Conservation (phyloP, 2,329 filamentous ascomycete genomes). For the Cladosporium colombiae region DNA sequence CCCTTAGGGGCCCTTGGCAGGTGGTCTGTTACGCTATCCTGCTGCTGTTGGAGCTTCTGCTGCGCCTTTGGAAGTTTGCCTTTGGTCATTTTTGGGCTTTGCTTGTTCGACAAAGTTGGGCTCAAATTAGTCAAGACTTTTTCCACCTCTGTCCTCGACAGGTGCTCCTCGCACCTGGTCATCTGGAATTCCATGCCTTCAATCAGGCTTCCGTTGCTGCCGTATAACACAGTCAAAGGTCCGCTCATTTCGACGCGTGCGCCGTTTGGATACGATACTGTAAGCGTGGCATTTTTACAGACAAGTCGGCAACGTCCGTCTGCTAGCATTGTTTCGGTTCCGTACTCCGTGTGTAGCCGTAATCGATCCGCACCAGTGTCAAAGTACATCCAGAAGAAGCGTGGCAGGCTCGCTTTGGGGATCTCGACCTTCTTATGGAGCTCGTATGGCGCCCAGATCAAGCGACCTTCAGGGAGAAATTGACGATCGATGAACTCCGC, state of each 20-base stretch:
- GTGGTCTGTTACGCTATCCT: slow-evolving; percentile 47
- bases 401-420: slow-evolving; percentile 73
- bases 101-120: slow-evolving; percentile 51
- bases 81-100: slow-evolving; percentile 55
- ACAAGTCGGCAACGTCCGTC: slow-evolving; percentile 73
- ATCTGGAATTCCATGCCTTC: slow-evolving; percentile 83
- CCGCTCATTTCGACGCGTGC: slow-evolving; percentile 61
- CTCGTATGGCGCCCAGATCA: slow-evolving; percentile 61
- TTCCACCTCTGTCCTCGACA: slow-evolving; percentile 66
- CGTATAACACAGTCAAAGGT: slow-evolving; percentile 75
- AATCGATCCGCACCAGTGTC: slow-evolving; percentile 82
- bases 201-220: slow-evolving; percentile 67
- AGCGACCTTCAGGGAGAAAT: slow-evolving; percentile 75
- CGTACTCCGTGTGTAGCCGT: slow-evolving; percentile 78
- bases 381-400: slow-evolving; percentile 89
- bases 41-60: slow-evolving; percentile 43
- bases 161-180: slow-evolving; percentile 75
- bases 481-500: slow-evolving; percentile 75
- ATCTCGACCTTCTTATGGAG: slow-evolving; percentile 59
- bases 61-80: slow-evolving; percentile 44
- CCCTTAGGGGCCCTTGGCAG: slow-evolving; percentile 50
- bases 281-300: slow-evolving; percentile 73
- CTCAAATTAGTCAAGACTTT: slow-evolving; percentile 48
- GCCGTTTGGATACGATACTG: slow-evolving; percentile 85
- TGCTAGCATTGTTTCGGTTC: slow-evolving; percentile 57